Conservation (phyloP, 2,329 filamentous ascomycete genomes). For the Bipolaris zeicola region DNA sequence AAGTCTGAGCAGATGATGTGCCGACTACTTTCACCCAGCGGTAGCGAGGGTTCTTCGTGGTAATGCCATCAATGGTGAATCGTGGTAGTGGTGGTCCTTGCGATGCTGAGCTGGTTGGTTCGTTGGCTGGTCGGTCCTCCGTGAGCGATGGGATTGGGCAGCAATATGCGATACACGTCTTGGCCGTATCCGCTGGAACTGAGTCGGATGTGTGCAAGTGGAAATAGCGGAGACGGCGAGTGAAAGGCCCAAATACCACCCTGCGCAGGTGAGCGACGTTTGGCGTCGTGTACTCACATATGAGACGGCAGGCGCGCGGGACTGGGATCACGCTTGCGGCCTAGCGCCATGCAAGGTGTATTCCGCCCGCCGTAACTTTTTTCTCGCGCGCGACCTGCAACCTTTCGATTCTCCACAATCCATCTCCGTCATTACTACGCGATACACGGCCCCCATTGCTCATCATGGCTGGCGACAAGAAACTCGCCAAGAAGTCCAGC, state of each 20-base stretch:
- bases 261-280: slow-evolving; percentile 24
- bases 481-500: slow-evolving; percentile 15
- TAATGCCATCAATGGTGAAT: slow-evolving; percentile 30
- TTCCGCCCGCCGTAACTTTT: slow-evolving; percentile 31
- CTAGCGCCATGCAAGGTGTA: slow-evolving; percentile 23
- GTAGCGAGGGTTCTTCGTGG: slow-evolving; percentile 18
- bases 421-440: background rate
- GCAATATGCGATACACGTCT: background rate
- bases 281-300: slow-evolving; percentile 25
- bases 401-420: slow-evolving; percentile 7
- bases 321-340: slow-evolving; percentile 16
- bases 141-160: slow-evolving; percentile 9
- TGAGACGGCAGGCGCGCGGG: slow-evolving; percentile 27
- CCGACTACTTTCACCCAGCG: slow-evolving; percentile 20
- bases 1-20: background rate
- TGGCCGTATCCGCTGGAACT: background rate
- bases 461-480: slow-evolving; percentile 37
- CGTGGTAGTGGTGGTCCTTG: slow-evolving; percentile 21
- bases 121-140: slow-evolving; percentile 8
- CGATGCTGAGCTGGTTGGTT: slow-evolving; percentile 15
- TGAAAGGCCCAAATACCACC: slow-evolving; percentile 15
- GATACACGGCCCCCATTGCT: slow-evolving; percentile 9
- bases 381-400: slow-evolving; percentile 17
- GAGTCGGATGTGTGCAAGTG: slow-evolving; percentile 4
- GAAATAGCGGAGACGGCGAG: slow-evolving; percentile 11